A percentile compares a stretch with the other conserved stretches of the same genome.
Conservation (phyloP, 371 early-diverging fungal genomes). For the Phascolomyces articulosus region DNA sequence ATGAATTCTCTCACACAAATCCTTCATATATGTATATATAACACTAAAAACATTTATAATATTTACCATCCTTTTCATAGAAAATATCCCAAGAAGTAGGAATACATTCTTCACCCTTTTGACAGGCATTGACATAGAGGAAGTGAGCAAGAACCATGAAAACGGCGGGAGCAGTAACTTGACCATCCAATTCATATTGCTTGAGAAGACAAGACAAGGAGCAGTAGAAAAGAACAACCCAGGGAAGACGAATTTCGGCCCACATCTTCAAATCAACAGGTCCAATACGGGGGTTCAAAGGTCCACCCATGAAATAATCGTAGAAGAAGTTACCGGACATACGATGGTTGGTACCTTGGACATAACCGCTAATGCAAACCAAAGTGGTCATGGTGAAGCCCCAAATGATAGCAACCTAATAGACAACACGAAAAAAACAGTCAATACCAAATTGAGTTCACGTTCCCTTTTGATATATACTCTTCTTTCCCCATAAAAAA, state of each 20-base stretch:
- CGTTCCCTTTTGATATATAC: too few species aligned
- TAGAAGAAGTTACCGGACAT: slow-evolving; percentile 80
- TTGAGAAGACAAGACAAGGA: slow-evolving; percentile 67
- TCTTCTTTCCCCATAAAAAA: too few species aligned
- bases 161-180: slow-evolving; percentile 67
- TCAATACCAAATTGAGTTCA: not conserved
- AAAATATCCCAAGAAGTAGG: slow-evolving; percentile 76
- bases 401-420: slow-evolving; percentile 49
- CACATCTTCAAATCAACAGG: slow-evolving; percentile 86
- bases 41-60: not conserved
- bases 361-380: slow-evolving; percentile 38
- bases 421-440: not conserved
- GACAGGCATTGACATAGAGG: slow-evolving; percentile 74
- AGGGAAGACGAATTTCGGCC: slow-evolving; percentile 81
- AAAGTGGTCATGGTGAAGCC: slow-evolving; percentile 56
- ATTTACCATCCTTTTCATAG: slow-evolving; percentile 61
- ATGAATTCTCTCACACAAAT: not conserved
- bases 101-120: slow-evolving; percentile 80
- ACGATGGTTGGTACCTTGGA: slow-evolving; percentile 51
- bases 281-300: slow-evolving; percentile 78
- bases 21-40: not conserved
- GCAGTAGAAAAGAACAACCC: slow-evolving; percentile 73
- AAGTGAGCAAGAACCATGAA: slow-evolving; percentile 80
- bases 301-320: slow-evolving; percentile 79
- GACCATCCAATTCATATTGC: slow-evolving; percentile 68